A percentile compares a stretch with the other conserved stretches of the same genome.
These are phyloP conservation scores for Cryptosporidium felis DNA, from an alignment of 169 alveolate species.

Conservation along the genomic window DNA sequence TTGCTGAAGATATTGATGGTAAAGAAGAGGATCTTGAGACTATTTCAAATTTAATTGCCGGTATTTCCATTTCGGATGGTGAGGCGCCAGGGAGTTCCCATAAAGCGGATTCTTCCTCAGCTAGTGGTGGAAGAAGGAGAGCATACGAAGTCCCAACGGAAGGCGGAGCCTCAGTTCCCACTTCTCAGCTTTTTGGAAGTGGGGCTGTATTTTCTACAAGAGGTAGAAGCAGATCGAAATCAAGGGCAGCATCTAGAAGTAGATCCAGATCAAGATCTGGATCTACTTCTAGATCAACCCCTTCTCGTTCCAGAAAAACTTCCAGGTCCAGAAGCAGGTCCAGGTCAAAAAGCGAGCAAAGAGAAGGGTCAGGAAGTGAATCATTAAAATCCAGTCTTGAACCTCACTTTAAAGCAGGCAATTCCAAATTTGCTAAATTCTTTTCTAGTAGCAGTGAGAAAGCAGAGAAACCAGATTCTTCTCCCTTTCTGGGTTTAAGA, in stretches of 20 bases:
- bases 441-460: no score
- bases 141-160: constrained; percentile 24
- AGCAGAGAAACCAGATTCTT: no score
- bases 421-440: no score
- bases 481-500: no score
- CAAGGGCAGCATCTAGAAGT: neutral
- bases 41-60: no score
- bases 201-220: neutral
- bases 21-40: no score
- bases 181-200: neutral
- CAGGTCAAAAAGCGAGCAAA: neutral
- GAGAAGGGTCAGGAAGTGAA: no score
- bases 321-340: neutral
- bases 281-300: neutral
- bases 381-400: no score
- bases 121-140: neutral
- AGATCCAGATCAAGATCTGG: constrained; percentile 20
- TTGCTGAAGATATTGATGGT: neutral
- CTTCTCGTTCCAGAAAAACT: neutral
- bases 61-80: no score
- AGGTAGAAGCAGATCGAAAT: neutral
- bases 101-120: no score
- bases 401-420: no score
- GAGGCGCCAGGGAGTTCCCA: no score
- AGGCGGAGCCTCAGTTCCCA: neutral